Evolutionary conservation across 352 stramenopile genomes (phyloP), one percentile per base, ranked within the genome.

Genomic region (Phytophthora ohioensis): DNA sequence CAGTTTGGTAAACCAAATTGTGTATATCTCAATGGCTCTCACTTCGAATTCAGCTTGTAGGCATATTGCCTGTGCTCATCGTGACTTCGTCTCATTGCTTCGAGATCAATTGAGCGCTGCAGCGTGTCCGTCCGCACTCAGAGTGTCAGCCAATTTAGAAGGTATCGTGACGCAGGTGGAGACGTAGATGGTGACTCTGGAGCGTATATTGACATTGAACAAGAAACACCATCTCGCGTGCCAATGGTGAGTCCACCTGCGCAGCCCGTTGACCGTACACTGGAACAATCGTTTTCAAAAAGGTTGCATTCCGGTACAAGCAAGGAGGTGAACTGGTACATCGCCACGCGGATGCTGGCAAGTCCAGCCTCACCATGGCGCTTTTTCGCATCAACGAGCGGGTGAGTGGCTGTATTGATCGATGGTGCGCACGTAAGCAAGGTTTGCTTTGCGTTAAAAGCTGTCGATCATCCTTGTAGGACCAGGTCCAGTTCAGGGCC

Each of bases 171-270:
- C 42, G 13, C 42, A 32, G 21, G n/a, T 48, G 15, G 42, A 47
- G 42, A 47, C 42, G 42, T 48, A 30, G n/a, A 31, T 48, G n/a
- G 42, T 30, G 42, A 31, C 13, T 7, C 42, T 13, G 7, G 42
- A 48, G 15, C 42, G 42, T 31, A 48, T 48, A 31, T 48, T 11
- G 42, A 48, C 11, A 48, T 31, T n/a, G 42, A 48, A 48, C 42
- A 48, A n/a, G 42, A 48, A 13, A n/a, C 42, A 48, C n/a, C 42
- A n/a, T 13, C 5, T 48, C 42, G 15, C 12, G 15, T 47, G 21
- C 42, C 42, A 48, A 48, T 21, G 42, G 4, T 48, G 42, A n/a
- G 30, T 48, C 7, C 11, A 21, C 4, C n/a, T 45, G 39, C 42
- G 10, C 35, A 39, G 35, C 11, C 30, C 15, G 12, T 30, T 30